phyloP scores from a whole-genome alignment of 2,329 filamentous ascomycete genomes.

The Colletotrichum sidae region DNA sequence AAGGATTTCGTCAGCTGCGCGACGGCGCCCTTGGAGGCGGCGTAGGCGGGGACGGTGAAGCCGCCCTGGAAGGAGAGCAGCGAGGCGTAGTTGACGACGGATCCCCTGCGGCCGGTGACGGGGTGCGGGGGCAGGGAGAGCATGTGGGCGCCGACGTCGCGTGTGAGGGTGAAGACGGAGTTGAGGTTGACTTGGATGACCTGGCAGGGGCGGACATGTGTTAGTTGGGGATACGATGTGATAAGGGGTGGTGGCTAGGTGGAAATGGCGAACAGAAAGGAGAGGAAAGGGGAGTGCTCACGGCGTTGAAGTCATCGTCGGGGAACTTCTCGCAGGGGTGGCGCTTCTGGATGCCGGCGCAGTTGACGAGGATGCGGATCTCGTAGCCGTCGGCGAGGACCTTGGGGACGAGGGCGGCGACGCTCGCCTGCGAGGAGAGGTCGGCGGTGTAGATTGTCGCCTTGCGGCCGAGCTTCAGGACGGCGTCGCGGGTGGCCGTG shows the following conservation, averaged over 20 bases:
- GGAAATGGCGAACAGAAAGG: no score
- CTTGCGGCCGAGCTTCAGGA: constrained; percentile 75
- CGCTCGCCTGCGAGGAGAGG: constrained; percentile 69
- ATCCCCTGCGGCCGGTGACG: constrained; percentile 68
- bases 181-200: constrained; percentile 90
- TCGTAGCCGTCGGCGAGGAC: constrained; percentile 72
- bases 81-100: constrained; percentile 87
- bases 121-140: constrained; percentile 64
- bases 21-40: constrained; percentile 86
- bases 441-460: constrained; percentile 77
- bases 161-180: constrained; percentile 81
- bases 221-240: no score
- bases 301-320: constrained; percentile 79
- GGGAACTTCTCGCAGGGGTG: constrained; percentile 83
- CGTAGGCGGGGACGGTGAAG: constrained; percentile 88
- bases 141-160: constrained; percentile 85
- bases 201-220: constrained; percentile 43
- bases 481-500: constrained; percentile 67
- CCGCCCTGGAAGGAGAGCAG: constrained; percentile 89
- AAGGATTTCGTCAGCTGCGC: constrained; percentile 87
- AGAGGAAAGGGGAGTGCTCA: constrained; percentile 41
- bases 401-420: constrained; percentile 69
- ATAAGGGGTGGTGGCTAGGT: no score
- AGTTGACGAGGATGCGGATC: constrained; percentile 86
- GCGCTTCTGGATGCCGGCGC: constrained; percentile 85